Evolutionary conservation across 1,284 basidiomycete genomes (phyloP).

Genomic region (Tilletia indica): DNA sequence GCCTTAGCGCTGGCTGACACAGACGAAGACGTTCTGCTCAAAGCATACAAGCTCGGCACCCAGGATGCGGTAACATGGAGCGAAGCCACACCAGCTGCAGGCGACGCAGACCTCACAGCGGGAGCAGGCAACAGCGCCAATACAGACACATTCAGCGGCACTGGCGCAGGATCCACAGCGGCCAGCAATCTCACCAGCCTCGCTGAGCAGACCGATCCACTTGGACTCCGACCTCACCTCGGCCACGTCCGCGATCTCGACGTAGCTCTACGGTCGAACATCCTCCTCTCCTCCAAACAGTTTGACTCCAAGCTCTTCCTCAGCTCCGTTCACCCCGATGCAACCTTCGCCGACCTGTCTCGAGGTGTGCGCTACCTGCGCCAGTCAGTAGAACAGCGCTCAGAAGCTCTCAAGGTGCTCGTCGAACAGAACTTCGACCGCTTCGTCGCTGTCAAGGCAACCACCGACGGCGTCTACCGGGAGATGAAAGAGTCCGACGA

Average conservation of each 20-base stretch:
- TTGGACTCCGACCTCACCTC: constrained; percentile 47
- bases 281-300: constrained; percentile 71
- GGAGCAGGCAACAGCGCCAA: background rate
- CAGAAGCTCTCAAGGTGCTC: constrained; percentile 86
- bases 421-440: constrained; percentile 98
- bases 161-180: background rate
- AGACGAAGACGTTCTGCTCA: constrained; percentile 35
- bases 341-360: constrained; percentile 84
- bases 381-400: constrained; percentile 60
- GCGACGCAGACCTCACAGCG: background rate
- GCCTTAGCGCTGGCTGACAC: constrained; percentile 25
- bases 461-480: constrained; percentile 84
- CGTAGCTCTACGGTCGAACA: constrained; percentile 37
- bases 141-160: background rate
- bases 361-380: constrained; percentile 53
- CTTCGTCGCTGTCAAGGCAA: constrained; percentile 95
- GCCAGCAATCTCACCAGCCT: constrained; percentile 3
- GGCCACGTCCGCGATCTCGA: constrained; percentile 58
- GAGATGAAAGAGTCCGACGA: constrained; percentile 75
- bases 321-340: constrained; percentile 87
- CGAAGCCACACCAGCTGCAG: constrained; percentile 21
- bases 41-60: constrained; percentile 46
- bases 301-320: constrained; percentile 95
- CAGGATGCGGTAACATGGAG: constrained; percentile 40
- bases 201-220: constrained; percentile 53